Evolutionary conservation across 2,329 filamentous ascomycete genomes (phyloP), one percentile per base, ranked within the genome.

Genomic region (Fusarium albidum): DNA sequence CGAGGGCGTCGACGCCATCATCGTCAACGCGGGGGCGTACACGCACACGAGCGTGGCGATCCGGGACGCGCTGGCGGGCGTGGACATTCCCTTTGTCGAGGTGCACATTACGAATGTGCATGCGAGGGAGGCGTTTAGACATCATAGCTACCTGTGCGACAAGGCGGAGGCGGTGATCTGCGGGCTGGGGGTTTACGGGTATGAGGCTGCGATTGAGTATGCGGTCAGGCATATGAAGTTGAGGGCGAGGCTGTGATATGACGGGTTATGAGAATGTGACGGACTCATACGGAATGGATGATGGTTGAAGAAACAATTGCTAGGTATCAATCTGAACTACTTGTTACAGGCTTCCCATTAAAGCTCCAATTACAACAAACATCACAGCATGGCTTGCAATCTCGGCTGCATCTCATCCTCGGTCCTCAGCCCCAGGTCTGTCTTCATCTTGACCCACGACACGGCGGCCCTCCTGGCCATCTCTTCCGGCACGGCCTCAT

Each of bases 81-180:
- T 91, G 0, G 78, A 78, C 7, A 85, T 92, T 17, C 90, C 89
- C 0, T 93, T 92, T 64, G 77, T 93, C 39, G 90, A 94, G 74
- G 72, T 92, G n/a, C 90, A 93, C 69, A 81, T 92, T 28, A 86
- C 80, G 49, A 93, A 93, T 70, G 82, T 92, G 3, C 89, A 93
- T 71, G 82, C 84, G 26, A 73, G 90, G 9, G 90, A 93, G 74
- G 66, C 78, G 2, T 93, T 84, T 65, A 78, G 90, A 46, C 82
- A 85, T 61, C 85, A 88, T 59, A 91, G 87, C 59, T 92, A 88
- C 66, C 76, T 93, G 59, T 86, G 83, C 62, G 90, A 93, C 69
- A 92, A 92, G 77, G 90, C 90, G 0, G 81, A 82, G 21, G 90
- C 85, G 0, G 85, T 92, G 9, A 86, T 94, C 51, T 88, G 86